These are phyloP conservation scores for Artemisia tridentata DNA, from an alignment of 129 eudicot species.

Conservation along the genomic window DNA sequence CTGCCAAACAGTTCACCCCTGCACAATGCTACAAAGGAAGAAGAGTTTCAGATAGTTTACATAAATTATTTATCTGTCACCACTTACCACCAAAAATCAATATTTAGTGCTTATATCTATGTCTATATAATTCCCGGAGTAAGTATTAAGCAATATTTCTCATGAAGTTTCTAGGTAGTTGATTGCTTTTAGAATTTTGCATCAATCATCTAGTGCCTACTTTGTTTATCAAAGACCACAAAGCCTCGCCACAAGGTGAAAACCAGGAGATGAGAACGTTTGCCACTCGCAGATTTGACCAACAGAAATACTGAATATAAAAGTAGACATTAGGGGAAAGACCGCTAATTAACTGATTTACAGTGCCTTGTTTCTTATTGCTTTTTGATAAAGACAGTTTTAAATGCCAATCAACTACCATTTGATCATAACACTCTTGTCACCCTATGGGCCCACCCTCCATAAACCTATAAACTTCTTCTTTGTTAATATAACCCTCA, in stretches of 20 bases:
- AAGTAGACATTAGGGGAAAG: no score
- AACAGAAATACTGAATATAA: no score
- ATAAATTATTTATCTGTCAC: background rate
- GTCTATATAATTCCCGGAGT: background rate
- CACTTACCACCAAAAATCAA: slow-evolving; percentile 4
- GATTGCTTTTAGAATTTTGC: background rate
- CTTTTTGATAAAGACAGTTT: no score
- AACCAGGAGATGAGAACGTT: no score
- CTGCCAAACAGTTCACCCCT: slow-evolving; percentile 90
- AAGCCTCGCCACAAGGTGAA: no score
- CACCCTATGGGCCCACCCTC: background rate
- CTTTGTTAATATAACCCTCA: background rate
- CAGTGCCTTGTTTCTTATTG: no score
- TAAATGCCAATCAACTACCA: background rate
- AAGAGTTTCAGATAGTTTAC: background rate
- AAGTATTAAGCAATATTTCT: background rate
- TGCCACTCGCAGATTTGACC: no score
- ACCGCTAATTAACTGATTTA: no score
- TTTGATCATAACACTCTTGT: background rate
- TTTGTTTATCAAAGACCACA: no score
- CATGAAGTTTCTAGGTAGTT: background rate
- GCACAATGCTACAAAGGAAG: slow-evolving; percentile 76
- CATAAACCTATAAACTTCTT: background rate
- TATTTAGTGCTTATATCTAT: background rate
- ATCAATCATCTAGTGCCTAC: background rate